Percentiles rank a stretch among this genome's conserved stretches.
These are phyloP conservation scores for Tylopilus intermedius DNA, from an alignment of 768 basidiomycete species.

Conservation along the genomic window DNA sequence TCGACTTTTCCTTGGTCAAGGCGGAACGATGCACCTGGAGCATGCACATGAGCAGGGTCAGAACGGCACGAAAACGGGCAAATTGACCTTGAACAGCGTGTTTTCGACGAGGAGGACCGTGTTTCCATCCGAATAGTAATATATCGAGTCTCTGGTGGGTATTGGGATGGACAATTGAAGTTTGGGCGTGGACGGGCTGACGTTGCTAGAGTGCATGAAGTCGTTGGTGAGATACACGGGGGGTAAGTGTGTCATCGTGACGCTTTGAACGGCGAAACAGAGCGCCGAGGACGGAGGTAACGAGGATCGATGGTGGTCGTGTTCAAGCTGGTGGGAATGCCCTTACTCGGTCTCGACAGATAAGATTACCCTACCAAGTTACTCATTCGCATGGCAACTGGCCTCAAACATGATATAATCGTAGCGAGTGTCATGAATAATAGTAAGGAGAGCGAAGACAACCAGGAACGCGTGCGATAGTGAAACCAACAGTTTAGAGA, in stretches of 20 bases:
- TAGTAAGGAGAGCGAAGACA: constrained; percentile 23
- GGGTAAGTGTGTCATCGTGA: constrained; percentile 28
- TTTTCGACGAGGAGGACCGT: constrained; percentile 42
- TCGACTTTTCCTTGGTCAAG: constrained; percentile 42
- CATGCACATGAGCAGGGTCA: constrained; percentile 20
- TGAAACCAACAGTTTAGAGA: constrained; percentile 6
- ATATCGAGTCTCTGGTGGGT: constrained; percentile 35
- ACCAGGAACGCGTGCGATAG: constrained; percentile 20
- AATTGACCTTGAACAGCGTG: constrained; percentile 46
- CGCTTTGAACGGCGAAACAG: constrained; percentile 11
- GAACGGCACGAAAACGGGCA: constrained; percentile 6
- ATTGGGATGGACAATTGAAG: constrained; percentile 31
- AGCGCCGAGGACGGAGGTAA: neutral
- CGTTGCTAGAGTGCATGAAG: constrained; percentile 31
- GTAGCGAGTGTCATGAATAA: constrained; percentile 6
- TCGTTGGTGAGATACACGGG: constrained; percentile 29
- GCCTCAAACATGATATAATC: constrained; percentile 3
- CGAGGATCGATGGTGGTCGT: neutral
- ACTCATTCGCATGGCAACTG: constrained; percentile 4
- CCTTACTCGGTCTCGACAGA: constrained; percentile 7
- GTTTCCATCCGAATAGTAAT: constrained; percentile 38
- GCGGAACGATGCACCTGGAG: constrained; percentile 37
- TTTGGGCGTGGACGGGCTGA: constrained; percentile 31
- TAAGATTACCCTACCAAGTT: constrained; percentile 16
- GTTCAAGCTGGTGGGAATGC: constrained; percentile 18